A percentile compares a stretch with the other conserved stretches of the same genome.
Evolutionary conservation across 176 grass and related monocot species (phyloP).

Genomic region (bread wheat (Triticum aestivum)): IWGSC_CS_RefSeq_v2.1 NC_057813.1:719395661-719396160

Average conservation of each 20-base stretch:
- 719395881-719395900: slow-evolving; percentile 86
- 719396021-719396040: background rate
- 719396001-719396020: background rate
- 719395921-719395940: background rate
- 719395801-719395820: slow-evolving; percentile 87
- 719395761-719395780: background rate
- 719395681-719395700: slow-evolving; percentile 92
- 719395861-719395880: slow-evolving; percentile 67
- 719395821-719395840: slow-evolving; percentile 79
- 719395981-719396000: background rate
- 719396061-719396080: background rate
- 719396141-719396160: background rate
- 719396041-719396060: background rate
- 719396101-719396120: background rate
- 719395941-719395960: background rate
- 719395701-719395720: slow-evolving; percentile 57
- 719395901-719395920: slow-evolving; percentile 74
- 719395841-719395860: slow-evolving; percentile 93
- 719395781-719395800: slow-evolving; percentile 40
- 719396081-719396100: slow-evolving; percentile 13
- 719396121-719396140: background rate
- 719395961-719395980: background rate
- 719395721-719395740: background rate
- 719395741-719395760: background rate
- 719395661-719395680: slow-evolving; percentile 69